phyloP scores from a whole-genome alignment of 805 yeast species.

The Nakazawaea wyomingensis region DNA sequence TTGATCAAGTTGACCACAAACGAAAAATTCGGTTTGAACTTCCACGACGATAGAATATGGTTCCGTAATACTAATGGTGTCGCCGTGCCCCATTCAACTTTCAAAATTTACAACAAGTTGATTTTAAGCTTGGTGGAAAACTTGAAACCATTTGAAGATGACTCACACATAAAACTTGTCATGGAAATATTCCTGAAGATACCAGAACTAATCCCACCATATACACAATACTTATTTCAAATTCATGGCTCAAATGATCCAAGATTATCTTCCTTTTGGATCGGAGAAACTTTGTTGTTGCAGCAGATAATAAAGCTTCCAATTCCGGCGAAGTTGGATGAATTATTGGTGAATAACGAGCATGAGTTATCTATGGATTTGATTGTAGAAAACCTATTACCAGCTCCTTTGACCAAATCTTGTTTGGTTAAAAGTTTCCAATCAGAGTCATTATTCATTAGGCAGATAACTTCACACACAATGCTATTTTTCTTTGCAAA shows the following conservation, averaged over 20 bases:
- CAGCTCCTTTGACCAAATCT: constrained; percentile 55
- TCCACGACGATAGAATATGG: constrained; percentile 48
- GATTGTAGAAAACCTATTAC: constrained; percentile 51
- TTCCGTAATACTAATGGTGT: constrained; percentile 36
- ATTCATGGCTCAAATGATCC: constrained; percentile 77
- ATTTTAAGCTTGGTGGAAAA: constrained; percentile 55
- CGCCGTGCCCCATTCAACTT: constrained; percentile 35
- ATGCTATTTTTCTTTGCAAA: constrained; percentile 51
- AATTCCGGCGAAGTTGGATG: constrained; percentile 37
- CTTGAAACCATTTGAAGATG: constrained; percentile 80
- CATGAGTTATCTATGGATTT: constrained; percentile 6
- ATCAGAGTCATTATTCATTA: constrained; percentile 44
- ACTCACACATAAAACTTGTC: constrained; percentile 51
- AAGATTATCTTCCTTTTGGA: constrained; percentile 73
- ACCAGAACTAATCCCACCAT: constrained; percentile 74
- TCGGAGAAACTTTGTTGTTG: constrained; percentile 62
- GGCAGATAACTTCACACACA: constrained; percentile 60
- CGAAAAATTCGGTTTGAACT: constrained; percentile 40
- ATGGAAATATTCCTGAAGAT: constrained; percentile 43
- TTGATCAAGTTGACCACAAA: constrained; percentile 47
- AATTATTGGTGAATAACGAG: not conserved
- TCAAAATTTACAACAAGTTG: constrained; percentile 62
- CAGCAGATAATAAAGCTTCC: constrained; percentile 54
- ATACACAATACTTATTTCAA: constrained; percentile 47
- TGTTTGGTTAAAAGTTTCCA: constrained; percentile 56